phyloP scores from a whole-genome alignment of 2,329 filamentous ascomycete genomes.

The Colletotrichum lindemuthianum region DNA sequence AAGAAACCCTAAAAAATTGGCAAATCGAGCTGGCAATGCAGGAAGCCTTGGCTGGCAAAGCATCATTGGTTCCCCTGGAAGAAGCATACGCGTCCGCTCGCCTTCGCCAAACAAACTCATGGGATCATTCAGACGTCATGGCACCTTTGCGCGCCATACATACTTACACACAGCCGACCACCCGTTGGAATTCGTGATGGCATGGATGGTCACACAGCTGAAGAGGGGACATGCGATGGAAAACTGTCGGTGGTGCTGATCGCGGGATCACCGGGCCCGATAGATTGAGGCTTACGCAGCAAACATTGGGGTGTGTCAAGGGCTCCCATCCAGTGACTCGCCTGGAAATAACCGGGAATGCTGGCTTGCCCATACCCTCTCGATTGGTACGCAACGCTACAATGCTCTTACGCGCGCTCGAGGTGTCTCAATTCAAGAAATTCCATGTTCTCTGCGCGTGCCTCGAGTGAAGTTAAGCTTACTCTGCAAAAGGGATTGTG shows the following conservation, averaged over 20 bases:
- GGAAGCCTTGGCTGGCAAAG: conserved; percentile 18
- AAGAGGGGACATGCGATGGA: conserved; percentile 22
- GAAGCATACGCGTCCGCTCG: conserved; percentile 32
- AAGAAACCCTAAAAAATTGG: conserved; percentile 28
- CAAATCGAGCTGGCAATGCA: conserved; percentile 18
- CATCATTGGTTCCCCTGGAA: conserved; percentile 22
- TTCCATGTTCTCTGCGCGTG: background rate
- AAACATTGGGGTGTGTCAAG: conserved; percentile 25
- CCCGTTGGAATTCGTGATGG: conserved; percentile 19
- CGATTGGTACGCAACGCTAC: conserved; percentile 9
- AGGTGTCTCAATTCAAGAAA: conserved; percentile 1
- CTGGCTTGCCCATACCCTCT: background rate
- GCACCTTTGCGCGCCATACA: conserved; percentile 26
- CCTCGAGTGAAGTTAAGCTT: conserved; percentile 28
- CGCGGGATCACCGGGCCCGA: conserved; percentile 32
- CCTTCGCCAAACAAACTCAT: conserved; percentile 14
- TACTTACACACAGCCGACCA: background rate
- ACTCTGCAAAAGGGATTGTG: conserved; percentile 8
- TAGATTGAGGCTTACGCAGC: conserved; percentile 33
- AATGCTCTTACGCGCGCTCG: conserved; percentile 5
- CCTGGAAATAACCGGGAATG: conserved; percentile 26
- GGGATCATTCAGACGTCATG: conserved; percentile 35
- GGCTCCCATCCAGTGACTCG: background rate
- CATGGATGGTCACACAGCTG: conserved; percentile 15
- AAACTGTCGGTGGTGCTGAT: conserved; percentile 26